Conservation (phyloP, 2,329 filamentous ascomycete species). For the Xylariaceae sp. region DNA sequence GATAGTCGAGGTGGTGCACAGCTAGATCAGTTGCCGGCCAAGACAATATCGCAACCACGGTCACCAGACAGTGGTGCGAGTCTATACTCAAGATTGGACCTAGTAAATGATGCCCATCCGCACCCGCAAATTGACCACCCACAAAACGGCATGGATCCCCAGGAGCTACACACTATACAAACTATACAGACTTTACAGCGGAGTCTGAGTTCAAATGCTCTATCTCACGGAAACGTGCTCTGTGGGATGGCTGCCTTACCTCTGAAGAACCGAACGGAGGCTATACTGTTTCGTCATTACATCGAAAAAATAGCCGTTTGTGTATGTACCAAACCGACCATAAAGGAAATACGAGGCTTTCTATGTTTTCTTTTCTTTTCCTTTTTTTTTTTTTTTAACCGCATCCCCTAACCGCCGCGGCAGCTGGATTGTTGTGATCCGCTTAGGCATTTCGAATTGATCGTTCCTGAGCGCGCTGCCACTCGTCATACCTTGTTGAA, state of each 20-base stretch:
- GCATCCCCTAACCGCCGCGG: conserved; percentile 17
- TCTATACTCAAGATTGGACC: conserved; percentile 3
- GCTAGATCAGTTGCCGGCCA: not conserved
- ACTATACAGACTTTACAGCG: conserved; percentile 6
- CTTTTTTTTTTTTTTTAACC: not conserved
- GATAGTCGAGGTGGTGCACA: conserved; percentile 5
- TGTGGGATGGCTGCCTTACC: conserved; percentile 27
- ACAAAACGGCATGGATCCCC: conserved; percentile 7
- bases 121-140: conserved; percentile 5
- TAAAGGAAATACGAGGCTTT: not conserved
- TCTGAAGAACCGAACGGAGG: conserved; percentile 33
- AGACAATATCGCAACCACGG: not conserved
- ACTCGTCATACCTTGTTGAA: conserved; percentile 50
- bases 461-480: conserved; percentile 51
- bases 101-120: not conserved
- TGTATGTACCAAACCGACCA: conserved; percentile 26
- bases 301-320: conserved; percentile 36
- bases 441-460: conserved; percentile 46
- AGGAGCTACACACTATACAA: conserved; percentile 13
- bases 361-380: too few species aligned
- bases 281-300: conserved; percentile 36
- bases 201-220: conserved; percentile 9
- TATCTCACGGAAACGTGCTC: conserved; percentile 13
- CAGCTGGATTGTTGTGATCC: conserved; percentile 35
- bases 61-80: not conserved